Base-by-base conservation (phyloP, 202 grass and related monocot species). In the Hordeum pubiflorum region DNA sequence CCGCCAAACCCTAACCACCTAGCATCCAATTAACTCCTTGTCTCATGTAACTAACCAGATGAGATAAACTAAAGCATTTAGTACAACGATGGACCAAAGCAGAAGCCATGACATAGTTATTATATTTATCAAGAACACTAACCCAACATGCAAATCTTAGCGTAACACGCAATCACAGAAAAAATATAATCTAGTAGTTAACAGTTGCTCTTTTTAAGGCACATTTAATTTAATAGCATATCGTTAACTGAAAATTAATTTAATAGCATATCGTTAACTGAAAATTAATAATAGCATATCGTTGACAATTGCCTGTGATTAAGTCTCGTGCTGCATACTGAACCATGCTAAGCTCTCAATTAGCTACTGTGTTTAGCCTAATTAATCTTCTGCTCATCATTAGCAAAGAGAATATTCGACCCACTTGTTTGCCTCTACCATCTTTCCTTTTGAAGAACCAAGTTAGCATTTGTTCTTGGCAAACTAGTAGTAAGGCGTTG, bases 1-100 rank as follows among this genome's bases (percentile, higher is more conserved):
- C 87, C 66, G 61, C 83, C 50, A 61, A 79, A 82, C 61, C 79
- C 67, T 86, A 89, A 86, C 87, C 74, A 86, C 87, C 83, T 79
- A 89, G 74, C 74, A 66, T 55, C 59, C 73, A 26, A 43, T 75
- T 86, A 74, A 74, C 79, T 79, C 39, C 18, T 78, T 86, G 73
- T 68, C 83, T 82, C 69, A 75, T 88, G 59, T 65, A 77, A 89
- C 78, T 81, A 81, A 89, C 57, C 34, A 17, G 79, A 86, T 79
- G 27, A 79, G 48, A 82, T 82, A 82, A 86, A 86, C 26, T 82
- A 86, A 89, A 68, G 61, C 58, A 80, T 32, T 31, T 77, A 85
- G 58, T 73, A 82, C 82, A 89, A 86, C 58, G 78, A 77, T 59
- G 63, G 62, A 80, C 43, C 39, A 79, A 83, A 79, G 67, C 7